Conservation (phyloP, 78 protist species). For the Isochrysis galbana region DNA sequence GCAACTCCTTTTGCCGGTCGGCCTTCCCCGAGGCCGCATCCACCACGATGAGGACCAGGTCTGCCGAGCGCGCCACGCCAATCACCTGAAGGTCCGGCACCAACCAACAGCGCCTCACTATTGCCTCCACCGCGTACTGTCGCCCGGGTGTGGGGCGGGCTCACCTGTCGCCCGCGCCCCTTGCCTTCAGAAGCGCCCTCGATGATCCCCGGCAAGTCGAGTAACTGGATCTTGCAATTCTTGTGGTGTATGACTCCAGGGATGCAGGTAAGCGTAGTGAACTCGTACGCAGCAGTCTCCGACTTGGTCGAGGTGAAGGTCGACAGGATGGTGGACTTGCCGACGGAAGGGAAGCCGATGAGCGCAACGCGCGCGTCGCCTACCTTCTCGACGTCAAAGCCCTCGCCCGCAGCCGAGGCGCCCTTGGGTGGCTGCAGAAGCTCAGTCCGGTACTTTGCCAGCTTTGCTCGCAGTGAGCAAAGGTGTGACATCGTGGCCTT, state of each 20-base stretch:
- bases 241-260: constrained; percentile 66
- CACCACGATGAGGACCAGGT: constrained; percentile 74
- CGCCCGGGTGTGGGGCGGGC: no score
- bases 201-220: constrained; percentile 89
- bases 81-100: no score
- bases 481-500: constrained; percentile 72
- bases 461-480: constrained; percentile 61
- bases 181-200: constrained; percentile 84
- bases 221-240: constrained; percentile 53
- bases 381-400: constrained; percentile 79
- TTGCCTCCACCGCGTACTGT: not conserved
- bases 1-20: constrained; percentile 41
- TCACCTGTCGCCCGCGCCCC: constrained; percentile 74
- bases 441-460: constrained; percentile 60
- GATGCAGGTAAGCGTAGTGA: constrained; percentile 88
- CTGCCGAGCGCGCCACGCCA: constrained; percentile 70
- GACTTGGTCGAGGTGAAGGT: constrained; percentile 75
- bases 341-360: constrained; percentile 90
- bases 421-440: constrained; percentile 45
- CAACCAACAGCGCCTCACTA: constrained; percentile 15
- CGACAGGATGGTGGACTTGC: constrained; percentile 66
- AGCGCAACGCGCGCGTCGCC: constrained; percentile 84
- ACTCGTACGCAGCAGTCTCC: constrained; percentile 79
- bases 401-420: constrained; percentile 21
- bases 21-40: constrained; percentile 64